phyloP scores from a whole-genome alignment of 306 rosid genomes.

The Pachyrhizus erosus region DNA sequence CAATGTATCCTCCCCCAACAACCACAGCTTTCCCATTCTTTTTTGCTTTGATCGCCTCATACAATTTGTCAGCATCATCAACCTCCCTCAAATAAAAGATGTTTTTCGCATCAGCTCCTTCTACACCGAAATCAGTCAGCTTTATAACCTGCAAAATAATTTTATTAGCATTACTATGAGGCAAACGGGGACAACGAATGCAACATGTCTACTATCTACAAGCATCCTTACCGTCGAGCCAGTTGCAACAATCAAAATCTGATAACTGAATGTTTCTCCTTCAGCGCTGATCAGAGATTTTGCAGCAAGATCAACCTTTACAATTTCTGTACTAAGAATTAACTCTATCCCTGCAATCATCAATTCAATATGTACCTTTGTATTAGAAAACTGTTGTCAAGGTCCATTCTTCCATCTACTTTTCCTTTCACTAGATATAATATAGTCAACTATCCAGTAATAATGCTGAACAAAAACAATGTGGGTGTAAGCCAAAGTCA shows the following conservation, averaged over 20 bases:
- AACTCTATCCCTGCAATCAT: conserved; percentile 82
- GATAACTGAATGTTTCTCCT: conserved; percentile 74
- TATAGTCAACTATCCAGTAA: background rate
- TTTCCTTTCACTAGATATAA: conserved; percentile 17
- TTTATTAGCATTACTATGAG: background rate
- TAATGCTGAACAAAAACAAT: conserved; percentile 21
- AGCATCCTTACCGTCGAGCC: conserved; percentile 81
- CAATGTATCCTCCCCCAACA: conserved; percentile 98
- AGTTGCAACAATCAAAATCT: conserved; percentile 83
- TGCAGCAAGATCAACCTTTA: conserved; percentile 75
- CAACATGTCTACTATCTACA: conserved; percentile 19
- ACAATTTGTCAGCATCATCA: conserved; percentile 86
- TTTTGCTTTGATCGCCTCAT: conserved; percentile 75
- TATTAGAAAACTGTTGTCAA: conserved; percentile 36
- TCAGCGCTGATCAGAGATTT: conserved; percentile 70
- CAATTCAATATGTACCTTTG: conserved; percentile 32
- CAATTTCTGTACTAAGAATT: conserved; percentile 84
- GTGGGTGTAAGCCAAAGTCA: conserved; percentile 42
- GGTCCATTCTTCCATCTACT: conserved; percentile 9
- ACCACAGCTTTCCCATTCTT: conserved; percentile 88
- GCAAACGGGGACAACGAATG: conserved; percentile 14
- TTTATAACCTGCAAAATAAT: conserved; percentile 72
- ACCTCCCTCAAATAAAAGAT: conserved; percentile 92
- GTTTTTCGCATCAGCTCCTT: conserved; percentile 98
- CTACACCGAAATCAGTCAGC: conserved; percentile 84